Conservation (phyloP, 768 basidiomycete species). For the Boletus rex-veris region DNA sequence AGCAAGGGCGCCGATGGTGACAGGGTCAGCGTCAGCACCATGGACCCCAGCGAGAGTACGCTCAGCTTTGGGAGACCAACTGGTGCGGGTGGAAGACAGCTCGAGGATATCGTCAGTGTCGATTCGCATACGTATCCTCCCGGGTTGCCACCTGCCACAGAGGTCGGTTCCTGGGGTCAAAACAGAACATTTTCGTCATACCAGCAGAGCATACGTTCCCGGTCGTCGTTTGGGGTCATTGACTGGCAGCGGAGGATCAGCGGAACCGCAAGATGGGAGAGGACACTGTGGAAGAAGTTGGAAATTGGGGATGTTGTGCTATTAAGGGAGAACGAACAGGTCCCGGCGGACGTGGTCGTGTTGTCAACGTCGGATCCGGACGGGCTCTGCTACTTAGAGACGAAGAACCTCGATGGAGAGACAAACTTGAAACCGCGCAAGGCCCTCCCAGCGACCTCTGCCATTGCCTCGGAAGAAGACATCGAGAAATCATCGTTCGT, state of each 20-base stretch:
- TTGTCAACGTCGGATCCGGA: slow-evolving; percentile 90
- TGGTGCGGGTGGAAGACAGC: slow-evolving; percentile 47
- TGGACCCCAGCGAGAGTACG: slow-evolving; percentile 43
- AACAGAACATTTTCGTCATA: slow-evolving; percentile 42
- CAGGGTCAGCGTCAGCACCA: slow-evolving; percentile 41
- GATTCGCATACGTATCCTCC: slow-evolving; percentile 69
- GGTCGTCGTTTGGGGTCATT: slow-evolving; percentile 66
- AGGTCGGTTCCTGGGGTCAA: slow-evolving; percentile 36
- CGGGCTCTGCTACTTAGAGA: slow-evolving; percentile 92
- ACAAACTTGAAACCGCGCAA: slow-evolving; percentile 91
- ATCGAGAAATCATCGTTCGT: slow-evolving; percentile 82
- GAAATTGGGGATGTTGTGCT: slow-evolving; percentile 96
- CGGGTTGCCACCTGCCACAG: slow-evolving; percentile 26
- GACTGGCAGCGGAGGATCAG: slow-evolving; percentile 67
- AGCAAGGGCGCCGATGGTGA: slow-evolving; percentile 38
- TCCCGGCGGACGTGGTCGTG: slow-evolving; percentile 93
- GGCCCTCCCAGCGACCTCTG: slow-evolving; percentile 70
- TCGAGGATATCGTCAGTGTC: slow-evolving; percentile 69
- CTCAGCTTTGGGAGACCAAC: slow-evolving; percentile 34
- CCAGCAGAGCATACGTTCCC: slow-evolving; percentile 56
- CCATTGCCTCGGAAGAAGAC: slow-evolving; percentile 83
- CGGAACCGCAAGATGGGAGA: slow-evolving; percentile 84
- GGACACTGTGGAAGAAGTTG: slow-evolving; percentile 98
- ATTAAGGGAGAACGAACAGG: slow-evolving; percentile 89
- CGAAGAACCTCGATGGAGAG: slow-evolving; percentile 97